These are phyloP conservation scores for Dichotomocladium elegans DNA, from an alignment of 371 early-diverging fungal genomes.

Conservation along the genomic window DNA sequence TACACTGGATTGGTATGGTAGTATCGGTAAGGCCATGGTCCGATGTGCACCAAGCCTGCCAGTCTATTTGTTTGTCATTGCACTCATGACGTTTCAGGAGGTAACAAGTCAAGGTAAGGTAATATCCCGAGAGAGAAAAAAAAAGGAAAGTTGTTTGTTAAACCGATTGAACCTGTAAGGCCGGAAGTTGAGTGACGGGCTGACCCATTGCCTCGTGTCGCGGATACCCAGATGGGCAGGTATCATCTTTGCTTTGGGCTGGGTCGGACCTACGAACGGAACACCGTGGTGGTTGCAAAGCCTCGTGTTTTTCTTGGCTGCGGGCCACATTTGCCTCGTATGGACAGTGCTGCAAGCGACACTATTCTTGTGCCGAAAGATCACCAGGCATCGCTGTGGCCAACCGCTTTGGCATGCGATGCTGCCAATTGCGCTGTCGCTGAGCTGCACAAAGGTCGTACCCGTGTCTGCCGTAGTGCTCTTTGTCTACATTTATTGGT, in stretches of 20 bases:
- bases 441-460: background rate
- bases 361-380: no score
- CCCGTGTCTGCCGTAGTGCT: background rate
- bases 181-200: no score
- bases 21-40: conserved; percentile 63
- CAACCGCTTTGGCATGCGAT: no score
- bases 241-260: no score
- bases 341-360: conserved; percentile 37
- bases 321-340: conserved; percentile 50
- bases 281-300: conserved; percentile 49
- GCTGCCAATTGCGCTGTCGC: background rate
- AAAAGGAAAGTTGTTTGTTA: no score
- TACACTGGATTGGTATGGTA: conserved; percentile 69
- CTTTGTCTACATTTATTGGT: background rate
- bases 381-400: background rate
- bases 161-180: no score
- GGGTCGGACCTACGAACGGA: no score
- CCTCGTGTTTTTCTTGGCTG: conserved; percentile 59
- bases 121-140: no score
- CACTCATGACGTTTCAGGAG: background rate
- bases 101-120: background rate
- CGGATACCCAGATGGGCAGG: no score
- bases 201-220: no score
- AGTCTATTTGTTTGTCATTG: conserved; percentile 17
- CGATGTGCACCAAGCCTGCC: conserved; percentile 53